Conservation (phyloP, 2,329 filamentous ascomycete genomes). For the Diplocarpon mali region DNA sequence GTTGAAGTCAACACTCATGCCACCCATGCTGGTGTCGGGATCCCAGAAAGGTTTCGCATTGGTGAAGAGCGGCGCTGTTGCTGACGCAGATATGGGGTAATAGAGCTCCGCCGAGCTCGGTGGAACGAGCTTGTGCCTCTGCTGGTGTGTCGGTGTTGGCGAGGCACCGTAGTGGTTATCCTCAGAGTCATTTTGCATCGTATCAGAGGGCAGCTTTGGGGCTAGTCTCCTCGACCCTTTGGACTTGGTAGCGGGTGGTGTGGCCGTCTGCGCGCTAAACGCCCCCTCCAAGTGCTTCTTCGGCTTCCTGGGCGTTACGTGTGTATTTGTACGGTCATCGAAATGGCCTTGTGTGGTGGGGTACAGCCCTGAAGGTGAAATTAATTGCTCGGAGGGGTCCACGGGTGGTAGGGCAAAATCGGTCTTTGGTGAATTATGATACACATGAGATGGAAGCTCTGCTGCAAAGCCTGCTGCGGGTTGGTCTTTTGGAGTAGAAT, state of each 20-base stretch:
- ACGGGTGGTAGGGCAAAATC: slow-evolving; percentile 46
- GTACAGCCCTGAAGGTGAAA: slow-evolving; percentile 42
- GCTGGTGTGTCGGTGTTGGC: slow-evolving; percentile 27
- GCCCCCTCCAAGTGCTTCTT: slow-evolving; percentile 27
- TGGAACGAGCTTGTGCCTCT: slow-evolving; percentile 39
- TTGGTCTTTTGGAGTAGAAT: slow-evolving; percentile 33
- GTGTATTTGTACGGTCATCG: slow-evolving; percentile 19
- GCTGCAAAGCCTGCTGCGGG: slow-evolving; percentile 35
- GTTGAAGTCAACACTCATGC: slow-evolving; percentile 50
- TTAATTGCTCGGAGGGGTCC: slow-evolving; percentile 45
- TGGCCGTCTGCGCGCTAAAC: slow-evolving; percentile 39
- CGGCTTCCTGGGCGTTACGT: slow-evolving; percentile 32
- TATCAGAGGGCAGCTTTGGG: slow-evolving; percentile 26
- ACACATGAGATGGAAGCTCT: slow-evolving; percentile 49
- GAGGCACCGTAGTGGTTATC: slow-evolving; percentile 21
- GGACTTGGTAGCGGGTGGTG: slow-evolving; percentile 46
- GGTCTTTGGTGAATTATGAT: slow-evolving; percentile 44
- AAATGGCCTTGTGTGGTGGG: slow-evolving; percentile 16
- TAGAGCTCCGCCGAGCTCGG: slow-evolving; percentile 46
- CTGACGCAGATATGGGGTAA: slow-evolving; percentile 49
- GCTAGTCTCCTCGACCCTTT: slow-evolving; percentile 46
- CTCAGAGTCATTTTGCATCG: slow-evolving; percentile 25
- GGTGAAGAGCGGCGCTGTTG: slow-evolving; percentile 35
- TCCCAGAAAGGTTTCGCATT: slow-evolving; percentile 45
- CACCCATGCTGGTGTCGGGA: slow-evolving; percentile 36